Evolutionary conservation across 2,329 filamentous ascomycete genomes (phyloP).

Genomic region (Calonectria fujianensis): DNA sequence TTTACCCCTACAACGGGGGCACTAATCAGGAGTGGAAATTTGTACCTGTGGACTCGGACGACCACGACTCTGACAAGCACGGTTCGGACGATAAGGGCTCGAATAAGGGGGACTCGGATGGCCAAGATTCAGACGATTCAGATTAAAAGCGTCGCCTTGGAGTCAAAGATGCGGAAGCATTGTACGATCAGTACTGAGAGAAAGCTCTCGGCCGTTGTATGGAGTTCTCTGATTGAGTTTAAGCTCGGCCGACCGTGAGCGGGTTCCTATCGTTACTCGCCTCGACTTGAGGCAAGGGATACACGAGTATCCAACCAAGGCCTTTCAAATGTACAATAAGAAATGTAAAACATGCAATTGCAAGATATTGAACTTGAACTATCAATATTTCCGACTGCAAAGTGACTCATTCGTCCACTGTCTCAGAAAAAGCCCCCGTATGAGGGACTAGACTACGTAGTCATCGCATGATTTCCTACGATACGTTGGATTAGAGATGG

Average conservation of each 20-base stretch:
- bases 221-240: slow-evolving; percentile 24
- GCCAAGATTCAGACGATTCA: background rate
- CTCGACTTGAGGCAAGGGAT: background rate
- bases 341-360: background rate
- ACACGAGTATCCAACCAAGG: background rate
- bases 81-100: background rate
- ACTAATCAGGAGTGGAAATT: background rate
- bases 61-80: background rate
- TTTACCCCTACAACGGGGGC: background rate
- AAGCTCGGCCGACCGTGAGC: slow-evolving; percentile 23
- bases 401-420: background rate
- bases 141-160: background rate
- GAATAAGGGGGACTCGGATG: background rate
- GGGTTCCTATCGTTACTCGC: slow-evolving; percentile 17
- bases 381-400: background rate
- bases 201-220: slow-evolving; percentile 26
- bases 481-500: no score
- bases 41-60: background rate
- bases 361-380: background rate
- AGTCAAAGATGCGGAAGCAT: no score
- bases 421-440: background rate
- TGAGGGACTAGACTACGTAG: background rate
- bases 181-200: background rate
- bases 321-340: slow-evolving; percentile 8
- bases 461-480: background rate